Evolutionary conservation across 2,329 filamentous ascomycete species (phyloP).

Genomic region (Aaosphaeria arxii): DNA sequence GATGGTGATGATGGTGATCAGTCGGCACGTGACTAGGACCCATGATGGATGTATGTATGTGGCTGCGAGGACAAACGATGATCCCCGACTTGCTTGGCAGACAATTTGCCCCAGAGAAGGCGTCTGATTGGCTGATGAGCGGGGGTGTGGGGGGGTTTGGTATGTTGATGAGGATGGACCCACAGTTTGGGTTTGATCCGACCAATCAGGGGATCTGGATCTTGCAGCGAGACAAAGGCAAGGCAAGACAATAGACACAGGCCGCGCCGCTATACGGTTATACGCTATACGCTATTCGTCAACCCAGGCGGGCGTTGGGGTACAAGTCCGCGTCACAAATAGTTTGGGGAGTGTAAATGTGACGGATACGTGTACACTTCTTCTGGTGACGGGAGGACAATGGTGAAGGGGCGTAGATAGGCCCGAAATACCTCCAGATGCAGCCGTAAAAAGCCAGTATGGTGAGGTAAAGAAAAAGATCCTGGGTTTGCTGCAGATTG

Average conservation of each 20-base stretch:
- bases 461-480: too few species aligned
- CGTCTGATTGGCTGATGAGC: constrained; percentile 4
- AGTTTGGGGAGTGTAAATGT: constrained; percentile 1
- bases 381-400: not conserved
- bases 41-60: constrained; percentile 15
- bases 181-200: too few species aligned
- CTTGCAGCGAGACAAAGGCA: too few species aligned
- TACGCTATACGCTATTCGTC: too few species aligned
- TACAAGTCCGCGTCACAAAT: too few species aligned
- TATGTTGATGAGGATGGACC: too few species aligned
- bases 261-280: too few species aligned
- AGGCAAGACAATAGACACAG: too few species aligned
- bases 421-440: constrained; percentile 32
- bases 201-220: too few species aligned
- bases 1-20: constrained; percentile 30
- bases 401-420: constrained; percentile 19
- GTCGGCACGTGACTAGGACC: constrained; percentile 36
- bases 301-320: too few species aligned
- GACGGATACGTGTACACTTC: constrained; percentile 12
- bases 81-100: constrained; percentile 1
- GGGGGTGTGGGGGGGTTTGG: too few species aligned
- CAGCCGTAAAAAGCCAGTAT: constrained; percentile 13
- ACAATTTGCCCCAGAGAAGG: not conserved
- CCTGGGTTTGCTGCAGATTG: too few species aligned
- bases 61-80: not conserved